Evolutionary conservation across 148 eudicot species (phyloP), one percentile per base, ranked within the genome.

Genomic region (Chenopodium berlandieri): DNA sequence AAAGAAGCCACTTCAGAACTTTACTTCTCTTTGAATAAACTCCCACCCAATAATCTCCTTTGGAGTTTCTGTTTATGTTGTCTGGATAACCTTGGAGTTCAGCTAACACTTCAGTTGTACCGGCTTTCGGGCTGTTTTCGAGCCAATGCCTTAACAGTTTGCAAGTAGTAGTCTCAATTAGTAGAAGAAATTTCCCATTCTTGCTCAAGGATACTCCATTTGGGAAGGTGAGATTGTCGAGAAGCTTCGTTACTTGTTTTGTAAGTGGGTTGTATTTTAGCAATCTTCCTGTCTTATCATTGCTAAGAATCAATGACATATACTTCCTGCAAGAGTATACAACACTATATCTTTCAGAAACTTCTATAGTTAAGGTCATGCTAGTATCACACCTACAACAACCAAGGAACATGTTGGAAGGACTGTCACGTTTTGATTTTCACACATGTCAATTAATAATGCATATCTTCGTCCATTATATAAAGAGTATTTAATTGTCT

Each of bases 1-100:
- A 89, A 19, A 90, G 79, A 0, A 85, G 12, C 91, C 90, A 87
- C 48, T 85, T 77, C 83, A 89, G 62, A 17, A 88, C 14, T 5
- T 64, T 75, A 11, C 87, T 87, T 79, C 81, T 82, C 78, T 78
- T 89, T 2, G 92, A 87, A 78, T 90, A 85, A 60, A 95, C 75
- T 65, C 90, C 97, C 2, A 95, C 92, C 99, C 99, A 95, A 83
- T 88, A 91, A 48, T 94, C 95, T 0, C 92, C 97, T 9, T 84
- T 85, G 0, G 79, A 58, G 50, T 88, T 94, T 78, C 83, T 84
- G 60, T 79, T 88, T 2, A 92, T 89, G 83, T 92, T 92, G 85
- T 92, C 97, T 13, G 97, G 92, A 71, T 85, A 95, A 16, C 99
- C 97, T 0, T 82, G 88, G 63, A 93, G 90, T 30, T 81, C 60